A percentile compares a stretch with the other conserved stretches of the same genome.
Evolutionary conservation across 169 alveolate genomes (phyloP).

Genomic region (Theileria luwenshuni): DNA sequence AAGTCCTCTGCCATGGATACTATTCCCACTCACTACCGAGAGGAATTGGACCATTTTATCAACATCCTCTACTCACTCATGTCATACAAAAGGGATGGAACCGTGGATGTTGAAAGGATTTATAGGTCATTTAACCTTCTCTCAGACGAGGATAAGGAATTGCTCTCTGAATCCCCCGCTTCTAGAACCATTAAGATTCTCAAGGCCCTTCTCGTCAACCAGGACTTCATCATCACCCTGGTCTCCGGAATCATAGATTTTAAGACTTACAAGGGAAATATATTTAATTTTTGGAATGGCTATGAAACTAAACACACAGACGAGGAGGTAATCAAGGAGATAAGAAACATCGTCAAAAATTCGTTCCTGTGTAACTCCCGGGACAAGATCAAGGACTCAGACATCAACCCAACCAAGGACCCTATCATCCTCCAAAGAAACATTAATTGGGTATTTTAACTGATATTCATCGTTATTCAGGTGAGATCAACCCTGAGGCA

Average conservation of each 20-base stretch:
- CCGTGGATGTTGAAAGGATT: slow-evolving; percentile 56
- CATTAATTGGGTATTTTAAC: slow-evolving; percentile 64
- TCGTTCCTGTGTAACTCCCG: slow-evolving; percentile 56
- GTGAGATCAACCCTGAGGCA: slow-evolving; percentile 91
- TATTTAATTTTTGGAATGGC: background rate
- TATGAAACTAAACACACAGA: background rate
- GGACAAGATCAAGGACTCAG: slow-evolving; percentile 37
- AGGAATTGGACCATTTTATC: slow-evolving; percentile 64
- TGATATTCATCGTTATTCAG: slow-evolving; percentile 21
- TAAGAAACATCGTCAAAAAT: slow-evolving; percentile 35
- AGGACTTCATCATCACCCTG: slow-evolving; percentile 41
- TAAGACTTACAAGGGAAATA: slow-evolving; percentile 24
- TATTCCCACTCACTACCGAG: too few relatives aligned
- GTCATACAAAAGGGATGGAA: slow-evolving; percentile 56
- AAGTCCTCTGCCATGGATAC: too few relatives aligned
- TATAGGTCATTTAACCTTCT: slow-evolving; percentile 56
- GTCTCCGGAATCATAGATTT: slow-evolving; percentile 27
- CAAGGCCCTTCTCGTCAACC: slow-evolving; percentile 37
- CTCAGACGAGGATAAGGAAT: slow-evolving; percentile 53
- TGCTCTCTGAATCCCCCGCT: slow-evolving; percentile 60
- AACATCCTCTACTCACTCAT: slow-evolving; percentile 58
- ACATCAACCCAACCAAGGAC: slow-evolving; percentile 58
- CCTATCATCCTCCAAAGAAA: slow-evolving; percentile 48
- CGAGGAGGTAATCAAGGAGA: slow-evolving; percentile 14
- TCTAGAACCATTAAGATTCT: slow-evolving; percentile 47